phyloP scores from a whole-genome alignment of 75 land plant species.

The Selaginella moellendorffii region DNA sequence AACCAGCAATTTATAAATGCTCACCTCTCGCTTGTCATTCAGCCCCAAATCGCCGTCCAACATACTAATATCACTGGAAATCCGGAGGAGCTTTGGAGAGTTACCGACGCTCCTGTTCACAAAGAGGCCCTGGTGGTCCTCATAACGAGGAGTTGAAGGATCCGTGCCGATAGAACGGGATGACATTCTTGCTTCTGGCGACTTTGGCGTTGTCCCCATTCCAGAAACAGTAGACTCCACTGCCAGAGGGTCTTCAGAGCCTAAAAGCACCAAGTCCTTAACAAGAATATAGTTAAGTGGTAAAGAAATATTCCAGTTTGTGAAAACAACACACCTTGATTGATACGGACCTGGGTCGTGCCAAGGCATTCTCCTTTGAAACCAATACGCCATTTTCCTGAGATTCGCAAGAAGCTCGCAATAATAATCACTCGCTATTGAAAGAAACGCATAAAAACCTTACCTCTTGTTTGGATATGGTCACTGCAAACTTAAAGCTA shows the following conservation, averaged over 20 bases:
- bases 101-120: constrained; percentile 83
- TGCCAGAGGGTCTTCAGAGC: background rate
- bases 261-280: background rate
- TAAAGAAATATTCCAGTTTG: background rate
- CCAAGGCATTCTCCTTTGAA: background rate
- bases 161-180: constrained; percentile 30
- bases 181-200: background rate
- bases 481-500: too few relatives aligned
- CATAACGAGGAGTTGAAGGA: constrained; percentile 32
- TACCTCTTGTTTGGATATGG: background rate
- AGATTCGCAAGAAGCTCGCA: background rate
- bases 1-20: background rate
- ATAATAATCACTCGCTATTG: background rate
- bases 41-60: constrained; percentile 28
- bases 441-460: background rate
- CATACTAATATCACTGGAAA: constrained; percentile 36
- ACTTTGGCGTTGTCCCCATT: background rate
- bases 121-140: constrained; percentile 41
- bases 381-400: background rate
- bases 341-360: background rate
- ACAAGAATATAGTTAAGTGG: background rate
- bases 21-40: constrained; percentile 54
- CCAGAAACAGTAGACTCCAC: too few relatives aligned
- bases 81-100: constrained; percentile 53
- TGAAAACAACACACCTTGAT: background rate